Conservation (phyloP, 805 yeast genomes). For the Ogataea paradorogensis region DNA sequence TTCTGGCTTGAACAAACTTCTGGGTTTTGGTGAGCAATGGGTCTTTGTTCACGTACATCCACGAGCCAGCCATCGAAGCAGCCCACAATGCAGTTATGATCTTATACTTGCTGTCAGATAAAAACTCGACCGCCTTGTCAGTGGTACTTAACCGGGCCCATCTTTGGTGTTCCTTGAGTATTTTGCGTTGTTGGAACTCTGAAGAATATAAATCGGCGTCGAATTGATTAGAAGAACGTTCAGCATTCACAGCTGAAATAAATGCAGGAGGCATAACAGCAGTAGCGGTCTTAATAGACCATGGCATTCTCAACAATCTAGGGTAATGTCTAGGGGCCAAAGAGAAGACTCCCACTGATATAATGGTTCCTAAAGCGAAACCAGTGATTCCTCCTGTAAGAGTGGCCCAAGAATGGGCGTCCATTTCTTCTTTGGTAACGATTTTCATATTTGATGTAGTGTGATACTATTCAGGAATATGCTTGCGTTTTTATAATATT, state of each 20-base stretch:
- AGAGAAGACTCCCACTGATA: conserved; percentile 55
- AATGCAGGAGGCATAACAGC: conserved; percentile 67
- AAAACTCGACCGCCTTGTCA: conserved; percentile 49
- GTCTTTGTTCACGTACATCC: conserved; percentile 70
- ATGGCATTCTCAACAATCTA: conserved; percentile 42
- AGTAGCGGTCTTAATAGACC: conserved; percentile 60
- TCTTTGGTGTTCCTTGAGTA: conserved; percentile 45
- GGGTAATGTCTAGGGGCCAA: conserved; percentile 49
- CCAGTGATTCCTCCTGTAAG: conserved; percentile 63
- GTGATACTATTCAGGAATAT: not conserved
- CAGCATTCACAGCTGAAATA: conserved; percentile 62
- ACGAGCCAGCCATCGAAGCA: conserved; percentile 74
- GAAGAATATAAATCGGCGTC: conserved; percentile 60
- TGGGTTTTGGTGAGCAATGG: conserved; percentile 72
- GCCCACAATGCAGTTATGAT: conserved; percentile 77
- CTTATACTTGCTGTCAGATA: conserved; percentile 58
- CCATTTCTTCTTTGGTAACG: conserved; percentile 60
- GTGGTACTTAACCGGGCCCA: conserved; percentile 49
- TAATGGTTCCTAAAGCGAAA: conserved; percentile 46
- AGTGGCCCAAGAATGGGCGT: conserved; percentile 60
- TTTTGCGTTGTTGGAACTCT: conserved; percentile 37
- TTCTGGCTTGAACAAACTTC: conserved; percentile 84
- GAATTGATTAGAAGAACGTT: conserved; percentile 64
- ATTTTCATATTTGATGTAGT: conserved; percentile 53
- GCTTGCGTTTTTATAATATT: not conserved